phyloP scores from a whole-genome alignment of 495 filamentous ascomycete genomes.

The Penicillium chermesinum region DNA sequence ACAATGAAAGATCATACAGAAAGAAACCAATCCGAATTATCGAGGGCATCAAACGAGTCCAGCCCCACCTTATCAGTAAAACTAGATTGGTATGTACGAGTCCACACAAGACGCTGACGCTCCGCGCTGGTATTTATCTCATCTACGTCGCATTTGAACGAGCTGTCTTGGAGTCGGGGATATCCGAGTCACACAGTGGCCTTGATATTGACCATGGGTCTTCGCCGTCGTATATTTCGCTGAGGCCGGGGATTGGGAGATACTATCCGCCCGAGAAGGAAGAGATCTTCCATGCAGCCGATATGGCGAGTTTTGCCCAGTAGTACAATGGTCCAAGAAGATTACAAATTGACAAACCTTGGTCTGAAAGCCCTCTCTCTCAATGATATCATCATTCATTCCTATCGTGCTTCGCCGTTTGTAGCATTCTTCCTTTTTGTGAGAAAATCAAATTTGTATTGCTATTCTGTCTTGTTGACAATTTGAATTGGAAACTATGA shows the following conservation, averaged over 20 bases:
- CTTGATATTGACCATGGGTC: constrained; percentile 8
- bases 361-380: no score
- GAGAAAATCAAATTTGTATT: no score
- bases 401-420: no score
- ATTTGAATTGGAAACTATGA: no score
- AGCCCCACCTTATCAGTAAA: not conserved
- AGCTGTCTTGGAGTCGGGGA: constrained; percentile 7
- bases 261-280: constrained; percentile 11
- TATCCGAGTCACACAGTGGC: constrained; percentile 9
- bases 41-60: not conserved
- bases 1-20: constrained; percentile 8
- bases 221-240: constrained; percentile 2
- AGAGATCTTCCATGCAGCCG: constrained; percentile 9
- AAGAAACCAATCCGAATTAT: constrained; percentile 4
- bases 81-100: constrained; percentile 6
- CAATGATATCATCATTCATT: no score
- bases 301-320: constrained; percentile 5
- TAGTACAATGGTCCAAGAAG: no score
- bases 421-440: no score
- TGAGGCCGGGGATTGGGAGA: not conserved
- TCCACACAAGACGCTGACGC: constrained; percentile 11
- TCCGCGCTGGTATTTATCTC: not conserved
- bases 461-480: no score
- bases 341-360: no score
- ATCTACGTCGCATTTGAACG: constrained; percentile 1